Conservation (phyloP, 192 early-diverging fungal genomes). For the Coemansia sp. region DNA sequence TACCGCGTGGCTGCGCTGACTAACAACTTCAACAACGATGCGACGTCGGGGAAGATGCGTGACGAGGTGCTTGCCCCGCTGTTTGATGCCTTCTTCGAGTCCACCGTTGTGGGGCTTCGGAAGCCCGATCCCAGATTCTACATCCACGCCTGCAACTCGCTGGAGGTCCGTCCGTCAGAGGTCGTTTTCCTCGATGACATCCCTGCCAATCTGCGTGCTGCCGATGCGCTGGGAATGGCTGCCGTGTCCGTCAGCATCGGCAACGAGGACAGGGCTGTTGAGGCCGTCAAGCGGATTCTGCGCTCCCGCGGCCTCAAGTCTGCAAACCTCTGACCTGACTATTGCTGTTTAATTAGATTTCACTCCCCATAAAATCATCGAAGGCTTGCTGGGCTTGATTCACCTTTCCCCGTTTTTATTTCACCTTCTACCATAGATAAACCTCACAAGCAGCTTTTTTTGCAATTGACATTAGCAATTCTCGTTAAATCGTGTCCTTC, state of each 20-base stretch:
- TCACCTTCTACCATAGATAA: too few species aligned
- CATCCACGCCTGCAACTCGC: constrained; percentile 66
- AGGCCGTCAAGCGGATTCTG: constrained; percentile 25
- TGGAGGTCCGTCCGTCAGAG: constrained; percentile 67
- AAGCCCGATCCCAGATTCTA: constrained; percentile 84
- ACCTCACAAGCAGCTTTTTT: neutral
- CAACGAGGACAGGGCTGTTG: constrained; percentile 29
- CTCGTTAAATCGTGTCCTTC: neutral
- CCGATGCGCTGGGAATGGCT: constrained; percentile 68
- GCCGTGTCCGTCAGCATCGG: constrained; percentile 62
- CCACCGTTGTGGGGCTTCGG: constrained; percentile 70
- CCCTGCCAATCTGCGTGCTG: constrained; percentile 71
- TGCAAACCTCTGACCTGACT: constrained; percentile 15
- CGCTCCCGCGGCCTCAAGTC: constrained; percentile 11
- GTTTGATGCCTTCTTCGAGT: constrained; percentile 80
- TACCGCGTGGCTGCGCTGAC: constrained; percentile 79
- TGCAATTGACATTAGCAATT: neutral
- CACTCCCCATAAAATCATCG: too few species aligned
- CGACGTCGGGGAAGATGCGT: constrained; percentile 20
- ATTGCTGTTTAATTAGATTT: neutral
- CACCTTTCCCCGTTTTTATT: too few species aligned
- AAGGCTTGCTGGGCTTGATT: too few species aligned
- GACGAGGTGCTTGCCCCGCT: constrained; percentile 37
- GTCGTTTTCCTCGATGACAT: constrained; percentile 88
- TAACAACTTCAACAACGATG: constrained; percentile 71